phyloP scores from a whole-genome alignment of 1,139 yeast genomes.

The Sugiyamaella japonica region DNA sequence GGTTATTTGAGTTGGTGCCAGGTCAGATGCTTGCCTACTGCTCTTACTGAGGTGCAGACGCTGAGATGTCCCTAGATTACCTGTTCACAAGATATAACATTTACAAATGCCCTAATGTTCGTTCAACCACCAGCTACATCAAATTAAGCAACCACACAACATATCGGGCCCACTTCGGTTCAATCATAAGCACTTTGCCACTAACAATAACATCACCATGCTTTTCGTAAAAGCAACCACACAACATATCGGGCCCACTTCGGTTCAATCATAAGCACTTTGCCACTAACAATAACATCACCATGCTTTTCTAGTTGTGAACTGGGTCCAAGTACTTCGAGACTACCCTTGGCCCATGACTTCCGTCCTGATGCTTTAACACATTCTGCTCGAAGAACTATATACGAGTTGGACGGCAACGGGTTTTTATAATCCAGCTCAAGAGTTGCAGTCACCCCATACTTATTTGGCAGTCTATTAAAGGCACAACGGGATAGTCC shows the following conservation, averaged over 20 bases:
- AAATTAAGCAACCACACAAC: constrained; percentile 29
- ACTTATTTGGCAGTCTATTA: constrained; percentile 70
- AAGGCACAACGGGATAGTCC: constrained; percentile 85
- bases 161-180: constrained; percentile 37
- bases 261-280: constrained; percentile 34
- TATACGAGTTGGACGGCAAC: constrained; percentile 61
- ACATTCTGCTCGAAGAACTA: constrained; percentile 69
- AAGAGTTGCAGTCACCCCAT: constrained; percentile 84
- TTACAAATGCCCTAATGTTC: neutral
- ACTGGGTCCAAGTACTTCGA: constrained; percentile 20
- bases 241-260: constrained; percentile 35
- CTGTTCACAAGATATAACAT: neutral
- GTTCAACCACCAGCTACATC: neutral
- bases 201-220: constrained; percentile 24
- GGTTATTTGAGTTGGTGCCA: too few species aligned
- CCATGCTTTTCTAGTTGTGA: constrained; percentile 16
- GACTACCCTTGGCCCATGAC: constrained; percentile 63
- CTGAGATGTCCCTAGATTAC: too few species aligned
- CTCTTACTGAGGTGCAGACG: too few species aligned
- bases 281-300: constrained; percentile 28
- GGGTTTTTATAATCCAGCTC: constrained; percentile 67
- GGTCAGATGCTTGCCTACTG: too few species aligned
- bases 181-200: constrained; percentile 32
- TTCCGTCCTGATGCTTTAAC: constrained; percentile 72
- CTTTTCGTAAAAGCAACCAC: too few species aligned